phyloP scores from a whole-genome alignment of 768 basidiomycete genomes.

The Collybiopsis confluens region DNA sequence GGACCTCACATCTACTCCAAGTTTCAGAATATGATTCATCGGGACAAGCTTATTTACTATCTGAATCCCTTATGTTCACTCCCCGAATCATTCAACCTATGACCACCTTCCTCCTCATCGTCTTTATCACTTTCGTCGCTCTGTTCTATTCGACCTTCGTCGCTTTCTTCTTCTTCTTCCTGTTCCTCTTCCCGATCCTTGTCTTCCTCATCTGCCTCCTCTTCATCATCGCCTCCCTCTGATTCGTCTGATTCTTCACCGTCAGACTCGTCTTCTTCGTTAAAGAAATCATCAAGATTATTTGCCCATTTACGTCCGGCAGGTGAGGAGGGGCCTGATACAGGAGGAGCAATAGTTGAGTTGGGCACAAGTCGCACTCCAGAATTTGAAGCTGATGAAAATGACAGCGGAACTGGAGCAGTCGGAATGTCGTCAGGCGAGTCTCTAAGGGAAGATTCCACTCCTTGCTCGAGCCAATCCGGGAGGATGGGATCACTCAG shows the following conservation, averaged over 20 bases:
- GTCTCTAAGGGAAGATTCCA: constrained; percentile 73
- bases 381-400: constrained; percentile 32
- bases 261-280: constrained; percentile 29
- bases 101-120: neutral
- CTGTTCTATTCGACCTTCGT: constrained; percentile 1
- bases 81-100: no score
- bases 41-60: no score
- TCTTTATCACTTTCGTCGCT: neutral
- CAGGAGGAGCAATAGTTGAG: constrained; percentile 41
- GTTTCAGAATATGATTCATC: no score
- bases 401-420: constrained; percentile 31
- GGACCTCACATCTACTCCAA: no score
- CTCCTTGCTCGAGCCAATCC: constrained; percentile 87
- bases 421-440: constrained; percentile 48
- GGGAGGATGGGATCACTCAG: constrained; percentile 54
- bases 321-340: constrained; percentile 32
- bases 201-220: constrained; percentile 22
- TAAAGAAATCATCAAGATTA: constrained; percentile 78
- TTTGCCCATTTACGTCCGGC: constrained; percentile 39
- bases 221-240: constrained; percentile 22
- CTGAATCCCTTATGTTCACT: no score
- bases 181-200: constrained; percentile 19
- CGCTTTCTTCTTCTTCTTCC: constrained; percentile 24
- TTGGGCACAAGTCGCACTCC: constrained; percentile 53
- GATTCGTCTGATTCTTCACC: constrained; percentile 22